Conservation (phyloP, 148 eudicot species). For the Linanthus parryae region DNA sequence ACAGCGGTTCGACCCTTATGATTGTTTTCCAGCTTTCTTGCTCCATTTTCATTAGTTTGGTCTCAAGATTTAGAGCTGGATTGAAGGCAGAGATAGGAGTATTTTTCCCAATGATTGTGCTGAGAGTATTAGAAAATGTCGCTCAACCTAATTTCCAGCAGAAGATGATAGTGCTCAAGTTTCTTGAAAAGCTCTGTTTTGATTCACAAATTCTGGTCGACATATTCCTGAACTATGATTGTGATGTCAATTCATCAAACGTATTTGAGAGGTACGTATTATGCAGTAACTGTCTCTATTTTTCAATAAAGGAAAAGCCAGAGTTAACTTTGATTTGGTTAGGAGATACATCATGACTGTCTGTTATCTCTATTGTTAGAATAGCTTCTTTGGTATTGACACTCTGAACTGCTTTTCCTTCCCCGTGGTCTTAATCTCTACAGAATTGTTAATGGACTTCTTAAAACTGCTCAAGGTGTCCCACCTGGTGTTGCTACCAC, state of each 20-base stretch:
- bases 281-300: conserved; percentile 1
- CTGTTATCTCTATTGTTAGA: neutral
- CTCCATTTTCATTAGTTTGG: conserved; percentile 96
- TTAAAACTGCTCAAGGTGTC: conserved; percentile 99
- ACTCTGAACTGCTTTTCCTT: neutral
- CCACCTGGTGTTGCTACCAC: conserved; percentile 84
- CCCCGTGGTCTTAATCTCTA: conserved; percentile 7
- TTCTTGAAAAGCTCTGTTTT: conserved; percentile 84
- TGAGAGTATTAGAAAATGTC: conserved; percentile 96
- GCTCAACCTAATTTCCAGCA: conserved; percentile 99
- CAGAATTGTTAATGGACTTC: conserved; percentile 99
- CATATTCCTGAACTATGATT: conserved; percentile 95
- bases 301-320: neutral
- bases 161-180: conserved; percentile 90
- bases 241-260: conserved; percentile 98
- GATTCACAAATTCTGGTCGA: conserved; percentile 98
- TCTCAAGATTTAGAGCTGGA: conserved; percentile 96
- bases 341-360: neutral
- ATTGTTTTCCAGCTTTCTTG: conserved; percentile 99
- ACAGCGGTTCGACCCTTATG: conserved; percentile 95
- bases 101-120: conserved; percentile 98
- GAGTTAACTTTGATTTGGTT: no score
- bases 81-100: conserved; percentile 99
- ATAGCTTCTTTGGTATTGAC: neutral
- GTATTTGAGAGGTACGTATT: conserved; percentile 88